These are phyloP conservation scores for Phytophthora cactorum DNA, from an alignment of 352 stramenopile genomes.

Conservation along the genomic window DNA sequence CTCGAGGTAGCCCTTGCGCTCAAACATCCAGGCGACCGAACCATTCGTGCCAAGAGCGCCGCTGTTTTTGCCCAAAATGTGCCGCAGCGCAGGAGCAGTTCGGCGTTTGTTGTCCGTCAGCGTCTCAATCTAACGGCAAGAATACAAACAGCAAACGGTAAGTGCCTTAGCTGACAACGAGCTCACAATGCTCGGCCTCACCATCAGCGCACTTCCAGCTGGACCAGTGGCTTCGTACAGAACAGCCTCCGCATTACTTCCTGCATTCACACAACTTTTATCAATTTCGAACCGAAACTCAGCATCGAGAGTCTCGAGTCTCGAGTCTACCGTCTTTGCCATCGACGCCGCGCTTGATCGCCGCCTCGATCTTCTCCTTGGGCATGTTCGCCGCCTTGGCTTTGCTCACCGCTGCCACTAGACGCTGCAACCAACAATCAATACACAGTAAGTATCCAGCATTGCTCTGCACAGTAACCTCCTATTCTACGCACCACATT, in stretches of 20 bases:
- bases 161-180: background rate
- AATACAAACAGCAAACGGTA: background rate
- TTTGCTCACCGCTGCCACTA: constrained; percentile 66
- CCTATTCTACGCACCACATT: constrained; percentile 63
- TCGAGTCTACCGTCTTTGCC: constrained; percentile 62
- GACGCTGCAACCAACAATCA: constrained; percentile 31
- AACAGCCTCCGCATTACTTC: constrained; percentile 71
- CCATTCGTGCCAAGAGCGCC: constrained; percentile 75
- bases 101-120: constrained; percentile 86
- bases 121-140: constrained; percentile 70
- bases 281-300: background rate
- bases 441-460: background rate
- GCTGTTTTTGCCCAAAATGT: constrained; percentile 76
- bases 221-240: constrained; percentile 84
- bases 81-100: constrained; percentile 78
- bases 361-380: constrained; percentile 84
- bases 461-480: background rate
- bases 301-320: background rate
- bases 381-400: constrained; percentile 86
- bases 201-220: constrained; percentile 74
- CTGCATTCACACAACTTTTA: constrained; percentile 17
- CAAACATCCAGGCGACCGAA: constrained; percentile 87
- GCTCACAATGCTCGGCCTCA: constrained; percentile 16
- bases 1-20: constrained; percentile 86
- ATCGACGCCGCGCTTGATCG: constrained; percentile 84